Base-by-base conservation (phyloP, 2,329 filamentous ascomycete genomes). In the Ceratocystis albifundus region DNA sequence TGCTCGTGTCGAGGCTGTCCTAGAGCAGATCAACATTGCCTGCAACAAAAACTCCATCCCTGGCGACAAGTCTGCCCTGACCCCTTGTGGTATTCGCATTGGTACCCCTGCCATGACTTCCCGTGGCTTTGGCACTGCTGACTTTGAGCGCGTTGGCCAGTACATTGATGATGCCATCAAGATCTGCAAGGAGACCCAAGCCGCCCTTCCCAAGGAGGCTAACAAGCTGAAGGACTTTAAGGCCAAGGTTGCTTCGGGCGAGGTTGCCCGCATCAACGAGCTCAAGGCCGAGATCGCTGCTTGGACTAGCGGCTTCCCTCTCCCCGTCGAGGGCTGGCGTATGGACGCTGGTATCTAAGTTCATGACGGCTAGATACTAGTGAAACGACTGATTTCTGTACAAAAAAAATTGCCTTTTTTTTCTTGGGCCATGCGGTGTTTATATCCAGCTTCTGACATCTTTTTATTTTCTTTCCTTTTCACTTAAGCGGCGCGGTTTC, bases 141-240 rank as follows among this genome's bases (percentile, higher is more conserved):
- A 96, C 79, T 99, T 99, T 77, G 88, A 90, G 80, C 86, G 88
- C 71, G 92, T 99, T 70, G 92, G 88, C 70, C 76, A 80, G 71
- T 97, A 96, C 82, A 96, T 97, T 72, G 90, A 96, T 76, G 82
- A 87, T 74, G 84, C 86, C 76, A 89, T 97, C 82, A 89, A 89
- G 80, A 83, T 97, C 74, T 89, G 88, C 83, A 90, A 91, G 84
- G 86, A 92, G 74, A 82, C 96, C 72, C 94, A 97, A 82, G 81
- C 75, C 68, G 80, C 82, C 70, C 84, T 97, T 28, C 93, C 94
- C 76, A 96, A 96, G 86, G 89, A 94, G 78, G 90, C 90, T 74
- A 99, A 97, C 86, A 96, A 95, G 86, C 89, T 96, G 77, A 97
- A 97, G 87, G 94, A 99, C 82, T 97, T 99, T 88, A 95, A 93